Evolutionary conservation across 2,329 filamentous ascomycete species (phyloP), one percentile per base, ranked within the genome.

Genomic region (Nigrograna mackinnonii): DNA sequence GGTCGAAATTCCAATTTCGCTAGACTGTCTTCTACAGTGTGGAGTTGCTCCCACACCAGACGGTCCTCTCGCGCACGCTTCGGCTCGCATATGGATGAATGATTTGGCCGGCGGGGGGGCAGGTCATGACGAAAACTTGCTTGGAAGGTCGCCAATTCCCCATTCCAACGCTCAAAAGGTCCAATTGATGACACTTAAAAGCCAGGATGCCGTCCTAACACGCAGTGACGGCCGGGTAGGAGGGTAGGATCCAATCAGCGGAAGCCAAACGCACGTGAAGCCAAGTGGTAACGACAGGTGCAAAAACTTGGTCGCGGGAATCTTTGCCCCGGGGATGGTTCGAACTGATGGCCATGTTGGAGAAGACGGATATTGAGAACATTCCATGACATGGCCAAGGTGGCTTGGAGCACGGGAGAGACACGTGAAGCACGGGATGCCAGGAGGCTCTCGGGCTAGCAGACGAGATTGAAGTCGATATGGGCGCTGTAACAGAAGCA

Each of bases 161-260:
- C 45, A 41, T 69, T 66, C n/a, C 56, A 48, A 43, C 67, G 64
- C 45, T 65, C 57, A 21, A 68, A 55, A 43, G 68, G 67, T 64
- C 66, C 66, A 70, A 49, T 69, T 68, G 46, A 68, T 61, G 41
- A 69, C 65, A 41, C 63, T 68, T 49, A 70, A 54, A n/a, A 17
- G 64, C 66, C 49, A 69, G 59, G 55, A 70, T 66, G 31, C 65
- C 55, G 43, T 68, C 50, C 51, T 62, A 68, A 44, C 58, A 52
- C 22, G 54, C 60, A 28, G 51, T 41, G 30, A 50, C 46, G 22
- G 47, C 54, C 47, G 48, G 55, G 48, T 54, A 47, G 16, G 50
- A 43, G 40, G 61, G 57, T 37, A 54, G 36, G 44, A 56, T 54
- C 57, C 60, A 69, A 54, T 69, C 65, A 37, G 55, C 62, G 43